These are phyloP conservation scores for Xylaria venustula DNA, from an alignment of 495 filamentous ascomycete species.

Conservation along the genomic window DNA sequence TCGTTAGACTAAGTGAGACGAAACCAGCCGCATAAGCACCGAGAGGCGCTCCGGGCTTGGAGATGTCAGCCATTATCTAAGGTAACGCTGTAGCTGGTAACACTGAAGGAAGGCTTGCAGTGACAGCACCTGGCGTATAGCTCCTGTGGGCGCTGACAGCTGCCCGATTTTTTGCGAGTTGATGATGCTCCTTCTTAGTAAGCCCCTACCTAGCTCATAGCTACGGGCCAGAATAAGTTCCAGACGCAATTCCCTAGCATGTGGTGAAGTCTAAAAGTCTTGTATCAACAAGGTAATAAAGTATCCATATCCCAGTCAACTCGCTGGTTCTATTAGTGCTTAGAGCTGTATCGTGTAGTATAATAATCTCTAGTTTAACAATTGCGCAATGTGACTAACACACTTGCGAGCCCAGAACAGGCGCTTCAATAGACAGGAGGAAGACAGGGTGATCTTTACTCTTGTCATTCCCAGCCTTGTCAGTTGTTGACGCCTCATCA, in stretches of 20 bases:
- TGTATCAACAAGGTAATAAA: no score
- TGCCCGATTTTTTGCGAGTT: conserved; percentile 2
- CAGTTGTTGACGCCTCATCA: not conserved
- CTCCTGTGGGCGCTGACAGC: conserved; percentile 4
- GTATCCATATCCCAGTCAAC: no score
- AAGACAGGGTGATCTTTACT: conserved; percentile 20
- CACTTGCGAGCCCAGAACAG: conserved; percentile 11
- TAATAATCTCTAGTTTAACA: no score
- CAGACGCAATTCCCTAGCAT: no score
- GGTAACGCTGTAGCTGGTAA: not conserved
- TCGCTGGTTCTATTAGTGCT: no score
- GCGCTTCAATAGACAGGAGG: conserved; percentile 29
- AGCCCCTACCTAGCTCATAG: not conserved
- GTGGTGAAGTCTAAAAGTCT: no score
- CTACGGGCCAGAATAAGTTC: no score
- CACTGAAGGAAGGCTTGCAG: not conserved
- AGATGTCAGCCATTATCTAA: conserved; percentile 1
- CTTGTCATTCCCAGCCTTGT: not conserved
- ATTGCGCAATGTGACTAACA: no score
- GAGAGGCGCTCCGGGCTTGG: not conserved
- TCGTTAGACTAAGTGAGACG: not conserved
- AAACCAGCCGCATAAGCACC: not conserved
- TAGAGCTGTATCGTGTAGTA: no score
- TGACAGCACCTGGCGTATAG: conserved; percentile 3
- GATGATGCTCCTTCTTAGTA: not conserved